Evolutionary conservation across 352 stramenopile species (phyloP), one percentile per base, ranked within the genome.

Genomic region (Phytophthora constricta): DNA sequence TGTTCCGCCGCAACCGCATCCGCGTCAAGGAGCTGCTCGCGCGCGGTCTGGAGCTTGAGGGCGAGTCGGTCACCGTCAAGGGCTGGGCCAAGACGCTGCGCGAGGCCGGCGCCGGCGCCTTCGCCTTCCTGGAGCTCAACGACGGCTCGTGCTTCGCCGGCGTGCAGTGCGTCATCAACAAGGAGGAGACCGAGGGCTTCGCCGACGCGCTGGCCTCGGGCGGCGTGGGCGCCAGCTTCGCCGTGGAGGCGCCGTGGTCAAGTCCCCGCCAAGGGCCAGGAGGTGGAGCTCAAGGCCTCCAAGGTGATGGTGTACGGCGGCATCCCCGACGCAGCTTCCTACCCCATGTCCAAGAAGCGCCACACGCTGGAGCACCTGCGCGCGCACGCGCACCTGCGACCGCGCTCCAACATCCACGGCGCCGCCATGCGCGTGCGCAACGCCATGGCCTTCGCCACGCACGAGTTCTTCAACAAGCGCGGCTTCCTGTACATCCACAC

Each of bases 401-500:
- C 95, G 41, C 87, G 96, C 58, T 94, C 89, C 34, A 97, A 97
- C 85, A 91, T 97, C 66, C 89, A 97, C 68, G 88, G 87, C 47
- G 92, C 93, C 14, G 93, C 93, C 19, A 97, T 97, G 77, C 91
- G 95, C 51, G 87, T 98, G 53, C 90, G 95, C 55, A 93, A 98
- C 81, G 93, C 92, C 20, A 96, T 97, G 81, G 91, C 92, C 23
- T 97, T 94, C 60, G 91, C 95, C 28, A 98, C 92, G 20, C 95
- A 98, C 82, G 79, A 94, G 65, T 98, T 98, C 69, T 98, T 98
- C 69, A 89, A 98, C 69, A 71, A 95, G 37, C 82, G 86, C 23
- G 93, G 94, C 28, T 98, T 98, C 66, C 65, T 98, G 50, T 98
- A 98, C 82, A 90, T 98, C 45, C 93, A 98, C 79, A 98, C 93